phyloP scores from a whole-genome alignment of 2,329 filamentous ascomycete species.

The Cladophialophora exuberans region DNA sequence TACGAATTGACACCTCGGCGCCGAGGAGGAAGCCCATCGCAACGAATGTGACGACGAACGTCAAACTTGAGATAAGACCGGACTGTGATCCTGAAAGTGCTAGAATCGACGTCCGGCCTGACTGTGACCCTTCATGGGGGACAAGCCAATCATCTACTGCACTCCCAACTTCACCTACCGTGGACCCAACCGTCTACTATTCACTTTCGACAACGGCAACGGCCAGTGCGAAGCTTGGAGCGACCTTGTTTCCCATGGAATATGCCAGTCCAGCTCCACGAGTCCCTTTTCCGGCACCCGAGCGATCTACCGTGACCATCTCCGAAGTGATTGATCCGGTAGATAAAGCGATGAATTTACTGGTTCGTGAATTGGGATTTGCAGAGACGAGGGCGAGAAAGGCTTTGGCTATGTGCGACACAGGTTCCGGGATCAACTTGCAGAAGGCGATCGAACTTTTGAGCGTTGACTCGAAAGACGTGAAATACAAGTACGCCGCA shows the following conservation, averaged over 20 bases:
- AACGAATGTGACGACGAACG: constrained; percentile 4
- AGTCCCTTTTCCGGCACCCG: constrained; percentile 25
- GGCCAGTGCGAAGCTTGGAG: constrained; percentile 30
- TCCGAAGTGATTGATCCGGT: constrained; percentile 53
- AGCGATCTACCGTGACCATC: constrained; percentile 5
- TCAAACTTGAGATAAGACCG: constrained; percentile 17
- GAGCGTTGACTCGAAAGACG: constrained; percentile 42
- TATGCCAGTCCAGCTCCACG: constrained; percentile 23
- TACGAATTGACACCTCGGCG: constrained; percentile 24
- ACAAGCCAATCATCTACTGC: constrained; percentile 5
- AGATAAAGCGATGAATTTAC: constrained; percentile 59
- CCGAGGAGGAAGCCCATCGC: constrained; percentile 20
- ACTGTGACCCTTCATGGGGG: constrained; percentile 12
- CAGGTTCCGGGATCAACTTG: constrained; percentile 61
- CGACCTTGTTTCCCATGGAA: constrained; percentile 33
- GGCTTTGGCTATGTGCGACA: constrained; percentile 63
- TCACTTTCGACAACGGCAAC: constrained; percentile 28
- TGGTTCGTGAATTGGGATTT: constrained; percentile 64
- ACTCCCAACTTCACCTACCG: constrained; percentile 28
- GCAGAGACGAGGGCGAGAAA: constrained; percentile 57
- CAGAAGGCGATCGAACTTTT: constrained; percentile 62
- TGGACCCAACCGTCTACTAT: constrained; percentile 31
- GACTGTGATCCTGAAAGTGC: constrained; percentile 17
- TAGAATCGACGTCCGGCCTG: constrained; percentile 18
- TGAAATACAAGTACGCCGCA: constrained; percentile 34